Base-by-base conservation (phyloP, 495 filamentous ascomycete species). In the Pyrenula massariospora region DNA sequence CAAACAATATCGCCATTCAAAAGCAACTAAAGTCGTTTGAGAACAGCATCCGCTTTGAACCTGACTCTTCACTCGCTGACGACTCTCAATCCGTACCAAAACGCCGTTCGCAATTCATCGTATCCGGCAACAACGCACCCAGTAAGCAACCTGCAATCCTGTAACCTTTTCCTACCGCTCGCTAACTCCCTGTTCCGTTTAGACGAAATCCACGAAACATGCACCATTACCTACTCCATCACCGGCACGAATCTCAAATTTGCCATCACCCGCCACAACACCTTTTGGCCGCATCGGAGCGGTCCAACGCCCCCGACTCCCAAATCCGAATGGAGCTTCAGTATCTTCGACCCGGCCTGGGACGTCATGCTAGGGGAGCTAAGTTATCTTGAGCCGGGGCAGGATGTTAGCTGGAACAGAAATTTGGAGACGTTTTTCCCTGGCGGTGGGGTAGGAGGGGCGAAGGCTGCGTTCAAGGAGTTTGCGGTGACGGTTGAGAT, bases 291-390 rank as follows among this genome's bases (percentile, higher is more conserved):
- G 8, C 31, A 42, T 42, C 5, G 15, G 31, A 42, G 8, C 31
- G 31, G 31, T 8, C 31, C 31, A 42, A 42, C 15, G 31, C 31
- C 31, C 15, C 50, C 50, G 8, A 10, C 36, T 62, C 21, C 62
- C 58, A 2, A 50, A 10, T 3, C 57, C 60, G 22, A 59, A 11
- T 79, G 79, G 66, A 75, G 71, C 2, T 71, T 78, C 10, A 71
- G 72, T 0, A 48, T 86, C 2, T 80, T 71, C 54, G 70, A 77
- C 50, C 65, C 68, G 1, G 53, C 65, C 22, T 86, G 84, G 84
- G 76, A 81, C 47, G 63, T 62, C 3, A 52, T 66, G 5, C 56
- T 77, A 2, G 64, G 63, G 11, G 58, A 62, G 22, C 66, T 75
- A 54, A 62, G 65, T 10, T 66, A 69, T 8, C 50, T 70, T 22